phyloP scores from a whole-genome alignment of 1,284 basidiomycete genomes.

The Ganoderma sp. region DNA sequence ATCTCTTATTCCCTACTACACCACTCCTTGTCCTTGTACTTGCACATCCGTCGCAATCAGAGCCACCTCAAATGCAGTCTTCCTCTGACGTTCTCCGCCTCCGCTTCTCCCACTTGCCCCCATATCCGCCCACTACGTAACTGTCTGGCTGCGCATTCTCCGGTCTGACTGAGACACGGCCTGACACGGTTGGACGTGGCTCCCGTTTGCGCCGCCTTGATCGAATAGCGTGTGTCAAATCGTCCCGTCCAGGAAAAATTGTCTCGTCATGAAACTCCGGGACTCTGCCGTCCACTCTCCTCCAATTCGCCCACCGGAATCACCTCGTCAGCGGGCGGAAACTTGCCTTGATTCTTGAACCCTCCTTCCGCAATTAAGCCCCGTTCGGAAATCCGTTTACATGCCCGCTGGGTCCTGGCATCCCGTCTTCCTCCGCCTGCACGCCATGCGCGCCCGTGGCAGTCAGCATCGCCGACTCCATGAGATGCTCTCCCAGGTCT shows the following conservation, averaged over 20 bases:
- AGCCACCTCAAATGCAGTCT: neutral
- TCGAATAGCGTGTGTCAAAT: neutral
- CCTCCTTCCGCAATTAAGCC: conserved; percentile 4
- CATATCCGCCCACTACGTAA: neutral
- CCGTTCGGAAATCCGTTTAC: conserved; percentile 17
- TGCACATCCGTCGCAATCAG: neutral
- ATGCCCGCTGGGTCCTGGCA: conserved; percentile 6
- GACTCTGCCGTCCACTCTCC: neutral
- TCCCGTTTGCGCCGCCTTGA: neutral
- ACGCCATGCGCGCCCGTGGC: conserved; percentile 7
- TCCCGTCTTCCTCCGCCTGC: conserved; percentile 24
- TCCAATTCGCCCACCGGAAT: neutral
- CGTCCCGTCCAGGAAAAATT: neutral
- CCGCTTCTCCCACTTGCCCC: neutral
- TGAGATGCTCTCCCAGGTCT: conserved; percentile 50
- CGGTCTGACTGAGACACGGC: neutral
- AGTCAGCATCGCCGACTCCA: conserved; percentile 24
- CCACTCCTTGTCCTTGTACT: conserved; percentile 1
- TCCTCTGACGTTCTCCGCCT: neutral
- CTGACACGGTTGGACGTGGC: neutral
- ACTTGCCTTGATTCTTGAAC: neutral
- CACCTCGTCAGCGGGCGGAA: neutral
- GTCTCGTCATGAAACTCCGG: neutral
- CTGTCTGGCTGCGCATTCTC: neutral
- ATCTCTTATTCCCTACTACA: neutral